A percentile compares a stretch with the other conserved stretches of the same genome.
These are phyloP conservation scores for Aspergillus pseudotamarii DNA, from an alignment of 2,329 filamentous ascomycete species.

Conservation along the genomic window DNA sequence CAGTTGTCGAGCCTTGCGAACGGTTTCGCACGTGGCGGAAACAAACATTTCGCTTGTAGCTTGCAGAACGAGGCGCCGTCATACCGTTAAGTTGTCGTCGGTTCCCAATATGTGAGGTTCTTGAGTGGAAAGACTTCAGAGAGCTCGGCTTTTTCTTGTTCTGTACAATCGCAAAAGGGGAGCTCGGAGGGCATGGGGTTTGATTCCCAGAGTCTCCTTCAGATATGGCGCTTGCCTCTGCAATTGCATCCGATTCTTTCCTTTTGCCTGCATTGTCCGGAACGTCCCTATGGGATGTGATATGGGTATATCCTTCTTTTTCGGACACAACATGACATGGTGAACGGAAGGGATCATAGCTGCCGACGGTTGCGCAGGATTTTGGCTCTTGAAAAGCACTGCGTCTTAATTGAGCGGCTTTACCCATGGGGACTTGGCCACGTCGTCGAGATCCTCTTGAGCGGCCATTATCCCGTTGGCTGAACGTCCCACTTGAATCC, in stretches of 20 bases:
- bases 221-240: constrained; percentile 22
- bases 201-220: constrained; percentile 22
- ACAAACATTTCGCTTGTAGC: constrained; percentile 64
- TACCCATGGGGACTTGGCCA: constrained; percentile 32
- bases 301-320: constrained; percentile 63
- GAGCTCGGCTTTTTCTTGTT: constrained; percentile 38
- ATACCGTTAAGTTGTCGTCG: constrained; percentile 41
- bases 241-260: constrained; percentile 11
- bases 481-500: background rate
- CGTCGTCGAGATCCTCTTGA: constrained; percentile 29
- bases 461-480: background rate
- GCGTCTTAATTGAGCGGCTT: constrained; percentile 56
- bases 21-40: constrained; percentile 59
- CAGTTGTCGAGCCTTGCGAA: constrained; percentile 32
- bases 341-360: constrained; percentile 83
- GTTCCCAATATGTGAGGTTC: constrained; percentile 52
- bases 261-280: constrained; percentile 13
- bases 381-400: constrained; percentile 53
- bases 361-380: constrained; percentile 54
- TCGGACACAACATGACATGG: constrained; percentile 57
- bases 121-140: constrained; percentile 46
- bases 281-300: constrained; percentile 65
- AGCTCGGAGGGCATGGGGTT: constrained; percentile 21
- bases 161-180: constrained; percentile 36
- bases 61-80: constrained; percentile 48